These are phyloP conservation scores for Curvularia lunata DNA, from an alignment of 2,329 filamentous ascomycete species.

Conservation along the genomic window DNA sequence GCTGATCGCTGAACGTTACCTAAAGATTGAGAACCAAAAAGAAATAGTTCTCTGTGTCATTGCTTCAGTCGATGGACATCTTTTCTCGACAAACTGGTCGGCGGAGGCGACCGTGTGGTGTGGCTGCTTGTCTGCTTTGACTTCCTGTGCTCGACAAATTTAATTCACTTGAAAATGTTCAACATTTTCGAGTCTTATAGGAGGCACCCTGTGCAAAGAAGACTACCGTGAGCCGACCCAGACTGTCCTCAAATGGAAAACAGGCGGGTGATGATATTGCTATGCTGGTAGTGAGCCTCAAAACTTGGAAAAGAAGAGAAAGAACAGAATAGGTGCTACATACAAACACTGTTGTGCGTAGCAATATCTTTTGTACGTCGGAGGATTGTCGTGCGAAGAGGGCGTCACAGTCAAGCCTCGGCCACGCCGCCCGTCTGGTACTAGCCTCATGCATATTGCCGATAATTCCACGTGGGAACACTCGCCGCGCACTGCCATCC, in stretches of 20 bases:
- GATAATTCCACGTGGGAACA: constrained; percentile 5
- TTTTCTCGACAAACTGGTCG: too few species aligned
- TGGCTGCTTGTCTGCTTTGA: neutral
- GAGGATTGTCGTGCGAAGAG: neutral
- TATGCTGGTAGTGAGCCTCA: neutral
- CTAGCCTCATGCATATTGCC: constrained; percentile 16
- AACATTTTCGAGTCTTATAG: neutral
- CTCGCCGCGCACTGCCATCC: constrained; percentile 8
- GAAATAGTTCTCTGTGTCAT: too few species aligned
- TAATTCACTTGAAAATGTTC: neutral
- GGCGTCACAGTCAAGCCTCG: neutral
- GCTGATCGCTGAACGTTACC: too few species aligned
- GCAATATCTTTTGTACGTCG: neutral
- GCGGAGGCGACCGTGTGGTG: neutral
- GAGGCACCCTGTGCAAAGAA: neutral
- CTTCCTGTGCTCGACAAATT: neutral
- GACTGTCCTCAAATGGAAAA: neutral
- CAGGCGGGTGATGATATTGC: neutral
- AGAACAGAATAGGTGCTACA: neutral
- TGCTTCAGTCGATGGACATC: too few species aligned
- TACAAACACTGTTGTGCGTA: neutral
- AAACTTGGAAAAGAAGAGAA: too few species aligned
- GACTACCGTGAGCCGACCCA: neutral
- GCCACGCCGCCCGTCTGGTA: neutral
- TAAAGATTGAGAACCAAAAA: too few species aligned